Percentiles rank a stretch among this genome's conserved stretches.
phyloP scores from a whole-genome alignment of 2,329 filamentous ascomycete species.

The Epichloe aotearoae region DNA sequence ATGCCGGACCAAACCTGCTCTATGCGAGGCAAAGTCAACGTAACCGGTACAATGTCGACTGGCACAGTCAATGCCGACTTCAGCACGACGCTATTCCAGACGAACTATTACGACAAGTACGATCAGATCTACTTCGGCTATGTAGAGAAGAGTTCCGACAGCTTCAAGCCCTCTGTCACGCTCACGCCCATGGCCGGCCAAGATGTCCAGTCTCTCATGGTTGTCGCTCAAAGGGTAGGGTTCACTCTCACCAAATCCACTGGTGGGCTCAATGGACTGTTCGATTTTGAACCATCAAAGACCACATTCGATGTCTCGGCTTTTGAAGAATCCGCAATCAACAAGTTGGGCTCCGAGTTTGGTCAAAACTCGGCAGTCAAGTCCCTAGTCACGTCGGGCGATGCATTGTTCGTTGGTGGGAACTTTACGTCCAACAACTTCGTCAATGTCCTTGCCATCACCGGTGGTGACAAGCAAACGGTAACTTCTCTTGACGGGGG shows the following conservation, averaged over 20 bases:
- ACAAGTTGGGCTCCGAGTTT: constrained; percentile 61
- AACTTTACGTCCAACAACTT: constrained; percentile 62
- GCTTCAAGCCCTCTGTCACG: constrained; percentile 71
- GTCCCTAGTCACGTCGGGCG: constrained; percentile 49
- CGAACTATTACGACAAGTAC: constrained; percentile 94
- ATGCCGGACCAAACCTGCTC: constrained; percentile 63
- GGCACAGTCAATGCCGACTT: constrained; percentile 33
- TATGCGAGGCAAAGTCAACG: constrained; percentile 66
- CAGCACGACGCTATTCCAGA: constrained; percentile 62
- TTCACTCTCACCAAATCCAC: constrained; percentile 64
- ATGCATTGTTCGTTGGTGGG: constrained; percentile 64
- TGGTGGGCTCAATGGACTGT: constrained; percentile 77
- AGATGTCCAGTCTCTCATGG: constrained; percentile 45
- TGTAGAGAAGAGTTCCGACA: constrained; percentile 59
- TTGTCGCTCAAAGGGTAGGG: constrained; percentile 82
- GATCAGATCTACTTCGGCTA: constrained; percentile 81
- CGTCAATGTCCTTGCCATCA: constrained; percentile 66
- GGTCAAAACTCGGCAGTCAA: constrained; percentile 53
- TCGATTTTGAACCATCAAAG: constrained; percentile 62
- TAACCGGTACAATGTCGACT: constrained; percentile 58
- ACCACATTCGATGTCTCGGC: constrained; percentile 42
- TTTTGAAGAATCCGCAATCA: constrained; percentile 60
- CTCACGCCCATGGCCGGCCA: constrained; percentile 57
- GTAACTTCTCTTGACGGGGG: constrained; percentile 55
- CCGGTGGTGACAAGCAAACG: constrained; percentile 40